Evolutionary conservation across 495 filamentous ascomycete species (phyloP).

Genomic region (Hyaloscypha hepaticicola): DNA sequence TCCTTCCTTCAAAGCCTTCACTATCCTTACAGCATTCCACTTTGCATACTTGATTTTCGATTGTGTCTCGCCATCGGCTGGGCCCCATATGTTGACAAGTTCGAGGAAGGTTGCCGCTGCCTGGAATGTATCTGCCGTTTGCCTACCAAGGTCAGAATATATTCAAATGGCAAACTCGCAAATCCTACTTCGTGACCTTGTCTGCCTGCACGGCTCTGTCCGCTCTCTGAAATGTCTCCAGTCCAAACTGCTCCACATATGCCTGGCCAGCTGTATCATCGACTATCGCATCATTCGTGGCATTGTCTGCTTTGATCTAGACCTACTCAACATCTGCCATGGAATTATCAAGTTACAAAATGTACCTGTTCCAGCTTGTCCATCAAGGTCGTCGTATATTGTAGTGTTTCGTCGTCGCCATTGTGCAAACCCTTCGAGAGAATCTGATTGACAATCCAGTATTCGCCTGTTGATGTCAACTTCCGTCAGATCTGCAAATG

Average conservation of each 20-base stretch:
- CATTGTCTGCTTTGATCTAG: constrained; percentile 63
- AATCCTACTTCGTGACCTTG: constrained; percentile 74
- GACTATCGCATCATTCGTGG: constrained; percentile 64
- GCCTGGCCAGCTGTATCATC: constrained; percentile 85
- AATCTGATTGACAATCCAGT: constrained; percentile 90
- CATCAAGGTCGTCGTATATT: constrained; percentile 81
- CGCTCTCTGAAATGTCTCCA: constrained; percentile 82
- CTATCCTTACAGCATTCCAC: constrained; percentile 89
- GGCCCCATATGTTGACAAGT: constrained; percentile 78
- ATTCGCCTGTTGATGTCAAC: constrained; percentile 63
- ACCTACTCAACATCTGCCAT: constrained; percentile 11
- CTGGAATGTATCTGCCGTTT: constrained; percentile 91
- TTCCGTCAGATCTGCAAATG: constrained; percentile 6
- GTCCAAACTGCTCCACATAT: constrained; percentile 90
- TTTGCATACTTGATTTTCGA: constrained; percentile 95
- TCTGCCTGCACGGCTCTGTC: constrained; percentile 79
- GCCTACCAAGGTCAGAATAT: constrained; percentile 46
- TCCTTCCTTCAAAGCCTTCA: constrained; percentile 85
- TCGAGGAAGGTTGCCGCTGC: constrained; percentile 92
- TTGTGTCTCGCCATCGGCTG: constrained; percentile 69
- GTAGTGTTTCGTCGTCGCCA: constrained; percentile 67
- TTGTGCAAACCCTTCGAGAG: constrained; percentile 76
- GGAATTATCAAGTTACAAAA: background rate
- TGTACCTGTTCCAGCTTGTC: constrained; percentile 85
- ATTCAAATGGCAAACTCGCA: background rate